These are phyloP conservation scores for Trichoderma sp. DNA, from an alignment of 2,329 filamentous ascomycete species.

Conservation along the genomic window DNA sequence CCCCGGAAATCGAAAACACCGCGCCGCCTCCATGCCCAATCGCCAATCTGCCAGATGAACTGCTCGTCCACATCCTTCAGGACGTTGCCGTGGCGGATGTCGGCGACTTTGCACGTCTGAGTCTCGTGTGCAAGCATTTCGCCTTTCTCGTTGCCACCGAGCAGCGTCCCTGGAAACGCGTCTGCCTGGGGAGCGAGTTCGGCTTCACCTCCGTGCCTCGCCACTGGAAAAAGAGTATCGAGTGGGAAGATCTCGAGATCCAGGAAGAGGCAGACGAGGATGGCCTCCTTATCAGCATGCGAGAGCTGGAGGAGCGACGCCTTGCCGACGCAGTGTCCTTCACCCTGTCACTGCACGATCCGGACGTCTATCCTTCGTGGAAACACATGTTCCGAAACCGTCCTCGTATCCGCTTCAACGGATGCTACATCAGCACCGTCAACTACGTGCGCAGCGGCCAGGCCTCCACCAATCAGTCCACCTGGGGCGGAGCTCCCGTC, in stretches of 20 bases:
- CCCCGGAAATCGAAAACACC: slow-evolving; percentile 70
- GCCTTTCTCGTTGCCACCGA: slow-evolving; percentile 84
- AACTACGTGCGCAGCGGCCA: slow-evolving; percentile 90
- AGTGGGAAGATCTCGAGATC: slow-evolving; percentile 53
- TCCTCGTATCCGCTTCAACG: slow-evolving; percentile 89
- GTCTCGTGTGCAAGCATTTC: slow-evolving; percentile 82
- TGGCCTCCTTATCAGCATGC: slow-evolving; percentile 38
- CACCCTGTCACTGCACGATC: slow-evolving; percentile 49
- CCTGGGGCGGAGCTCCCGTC: slow-evolving; percentile 74
- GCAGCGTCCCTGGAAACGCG: slow-evolving; percentile 79
- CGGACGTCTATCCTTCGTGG: slow-evolving; percentile 55
- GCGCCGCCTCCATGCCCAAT: slow-evolving; percentile 79
- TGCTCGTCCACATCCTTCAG: slow-evolving; percentile 75
- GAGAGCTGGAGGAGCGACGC: slow-evolving; percentile 41
- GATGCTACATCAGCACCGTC: slow-evolving; percentile 93
- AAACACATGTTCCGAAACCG: slow-evolving; percentile 75
- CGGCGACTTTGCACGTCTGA: slow-evolving; percentile 71
- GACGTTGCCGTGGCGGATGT: slow-evolving; percentile 75
- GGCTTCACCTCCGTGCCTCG: slow-evolving; percentile 87
- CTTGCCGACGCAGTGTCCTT: slow-evolving; percentile 38
- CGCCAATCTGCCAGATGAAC: slow-evolving; percentile 75
- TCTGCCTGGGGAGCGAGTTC: slow-evolving; percentile 70
- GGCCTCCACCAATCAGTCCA: slow-evolving; percentile 66
- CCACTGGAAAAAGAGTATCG: slow-evolving; percentile 64
- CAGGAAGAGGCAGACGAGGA: slow-evolving; percentile 36